Conservation (phyloP, 2,329 filamentous ascomycete genomes). For the Pseudogymnoascus sp. region DNA sequence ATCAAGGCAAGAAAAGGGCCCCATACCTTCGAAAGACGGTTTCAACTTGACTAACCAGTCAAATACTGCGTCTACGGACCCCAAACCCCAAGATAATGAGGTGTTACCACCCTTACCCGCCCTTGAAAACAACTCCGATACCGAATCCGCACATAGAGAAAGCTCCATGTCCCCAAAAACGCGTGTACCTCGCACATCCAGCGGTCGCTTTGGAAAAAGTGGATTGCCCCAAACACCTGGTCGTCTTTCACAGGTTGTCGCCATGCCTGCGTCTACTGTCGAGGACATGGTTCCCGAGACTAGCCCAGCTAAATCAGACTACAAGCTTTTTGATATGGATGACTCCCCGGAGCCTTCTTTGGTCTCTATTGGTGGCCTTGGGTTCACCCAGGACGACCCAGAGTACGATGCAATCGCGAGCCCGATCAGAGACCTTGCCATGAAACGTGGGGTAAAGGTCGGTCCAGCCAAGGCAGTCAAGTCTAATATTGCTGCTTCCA, state of each 20-base stretch:
- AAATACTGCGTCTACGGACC: background rate
- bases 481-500: background rate
- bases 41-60: slow-evolving; percentile 1
- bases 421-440: slow-evolving; percentile 1
- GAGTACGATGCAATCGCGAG: background rate
- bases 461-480: background rate
- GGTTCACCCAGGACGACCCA: slow-evolving; percentile 22
- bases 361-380: slow-evolving; percentile 16
- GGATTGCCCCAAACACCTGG: background rate
- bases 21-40: background rate
- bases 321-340: slow-evolving; percentile 11
- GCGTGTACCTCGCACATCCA: background rate
- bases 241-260: background rate
- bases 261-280: background rate
- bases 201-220: background rate
- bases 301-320: slow-evolving; percentile 20
- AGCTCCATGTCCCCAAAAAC: background rate
- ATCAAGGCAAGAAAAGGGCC: background rate
- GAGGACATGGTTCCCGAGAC: slow-evolving; percentile 25
- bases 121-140: background rate
- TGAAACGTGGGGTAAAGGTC: background rate
- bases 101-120: background rate
- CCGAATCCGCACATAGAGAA: background rate
- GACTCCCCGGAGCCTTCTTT: slow-evolving; percentile 12
- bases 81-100: background rate